These are phyloP conservation scores for Chytriomyces hyalinus DNA, from an alignment of 192 early-diverging fungal genomes.

Conservation along the genomic window DNA sequence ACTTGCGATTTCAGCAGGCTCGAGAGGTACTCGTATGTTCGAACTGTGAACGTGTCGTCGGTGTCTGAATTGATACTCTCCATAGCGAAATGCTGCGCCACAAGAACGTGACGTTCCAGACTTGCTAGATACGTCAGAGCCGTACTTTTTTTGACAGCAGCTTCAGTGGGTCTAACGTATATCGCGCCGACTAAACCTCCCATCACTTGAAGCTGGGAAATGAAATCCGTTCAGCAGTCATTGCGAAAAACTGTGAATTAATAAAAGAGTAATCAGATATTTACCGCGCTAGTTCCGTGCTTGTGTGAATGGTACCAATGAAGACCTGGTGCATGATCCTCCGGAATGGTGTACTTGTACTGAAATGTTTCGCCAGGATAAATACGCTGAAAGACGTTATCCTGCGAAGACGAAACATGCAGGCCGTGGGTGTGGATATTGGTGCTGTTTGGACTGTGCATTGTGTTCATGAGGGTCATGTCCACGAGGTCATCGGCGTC, in stretches of 20 bases:
- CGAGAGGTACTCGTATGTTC: background rate
- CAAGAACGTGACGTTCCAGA: background rate
- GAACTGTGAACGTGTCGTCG: conserved; percentile 6
- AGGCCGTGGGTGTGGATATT: conserved; percentile 2
- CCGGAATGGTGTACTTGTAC: background rate
- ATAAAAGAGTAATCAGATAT: too few species aligned
- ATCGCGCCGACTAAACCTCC: background rate
- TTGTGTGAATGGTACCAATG: background rate
- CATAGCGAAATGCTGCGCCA: background rate
- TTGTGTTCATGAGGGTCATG: conserved; percentile 6
- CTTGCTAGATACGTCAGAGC: background rate
- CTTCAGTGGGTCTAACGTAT: background rate
- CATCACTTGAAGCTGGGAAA: background rate
- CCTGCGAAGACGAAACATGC: background rate
- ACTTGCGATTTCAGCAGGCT: background rate
- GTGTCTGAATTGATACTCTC: background rate
- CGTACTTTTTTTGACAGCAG: background rate
- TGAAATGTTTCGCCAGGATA: background rate
- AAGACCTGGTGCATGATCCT: background rate
- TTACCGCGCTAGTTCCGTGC: background rate
- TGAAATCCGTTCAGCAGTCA: too few species aligned
- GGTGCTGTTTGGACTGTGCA: conserved; percentile 9
- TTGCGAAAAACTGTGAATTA: too few species aligned
- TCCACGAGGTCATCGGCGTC: background rate
- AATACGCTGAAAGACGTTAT: background rate